Evolutionary conservation across 2,329 filamentous ascomycete genomes (phyloP).

Genomic region (Xylariaceae sp.): DNA sequence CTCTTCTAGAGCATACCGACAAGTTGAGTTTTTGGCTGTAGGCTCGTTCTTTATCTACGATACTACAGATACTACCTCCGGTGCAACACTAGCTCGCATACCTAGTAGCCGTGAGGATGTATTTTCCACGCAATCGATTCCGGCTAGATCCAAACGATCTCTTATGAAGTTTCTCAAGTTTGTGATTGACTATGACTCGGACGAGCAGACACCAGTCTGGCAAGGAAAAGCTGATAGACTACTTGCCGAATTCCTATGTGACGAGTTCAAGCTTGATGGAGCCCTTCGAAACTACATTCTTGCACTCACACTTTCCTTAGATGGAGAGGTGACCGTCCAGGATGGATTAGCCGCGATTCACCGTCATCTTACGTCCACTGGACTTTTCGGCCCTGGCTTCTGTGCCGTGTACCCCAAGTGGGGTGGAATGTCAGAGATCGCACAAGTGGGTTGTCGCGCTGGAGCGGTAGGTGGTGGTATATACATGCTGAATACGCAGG

Average conservation of each 20-base stretch:
- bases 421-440: conserved; percentile 86
- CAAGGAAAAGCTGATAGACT: conserved; percentile 58
- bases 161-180: conserved; percentile 96
- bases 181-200: conserved; percentile 73
- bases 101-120: conserved; percentile 92
- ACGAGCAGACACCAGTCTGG: conserved; percentile 63
- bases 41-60: conserved; percentile 88
- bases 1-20: conserved; percentile 85
- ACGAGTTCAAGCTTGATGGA: conserved; percentile 70
- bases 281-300: conserved; percentile 67
- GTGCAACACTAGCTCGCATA: conserved; percentile 66
- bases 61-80: conserved; percentile 37
- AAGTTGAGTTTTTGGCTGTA: conserved; percentile 92
- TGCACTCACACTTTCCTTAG: conserved; percentile 76
- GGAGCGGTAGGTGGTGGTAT: conserved; percentile 88
- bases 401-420: conserved; percentile 91
- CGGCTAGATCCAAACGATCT: conserved; percentile 79
- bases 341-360: conserved; percentile 76
- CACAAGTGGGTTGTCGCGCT: conserved; percentile 89
- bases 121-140: conserved; percentile 77
- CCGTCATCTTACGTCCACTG: conserved; percentile 84
- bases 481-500: conserved; percentile 80
- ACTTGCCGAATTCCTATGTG: conserved; percentile 64
- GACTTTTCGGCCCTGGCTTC: conserved; percentile 86
- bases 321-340: conserved; percentile 63